A percentile compares a stretch with the other conserved stretches of the same genome.
These are phyloP conservation scores for Backusella circina DNA, from an alignment of 192 early-diverging fungal species.

Conservation along the genomic window DNA sequence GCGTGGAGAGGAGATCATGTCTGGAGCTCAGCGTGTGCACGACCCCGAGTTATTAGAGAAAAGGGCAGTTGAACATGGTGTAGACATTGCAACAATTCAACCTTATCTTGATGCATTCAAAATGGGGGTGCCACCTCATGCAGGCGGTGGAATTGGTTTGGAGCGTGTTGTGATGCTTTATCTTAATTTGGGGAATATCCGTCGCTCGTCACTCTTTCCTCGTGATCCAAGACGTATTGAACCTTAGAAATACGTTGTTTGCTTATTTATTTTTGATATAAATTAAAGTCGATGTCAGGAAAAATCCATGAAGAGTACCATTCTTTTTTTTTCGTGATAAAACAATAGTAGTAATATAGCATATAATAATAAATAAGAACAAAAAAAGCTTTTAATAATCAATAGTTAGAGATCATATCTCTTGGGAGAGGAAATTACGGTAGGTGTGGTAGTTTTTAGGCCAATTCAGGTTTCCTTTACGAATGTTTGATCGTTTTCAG, in stretches of 20 bases:
- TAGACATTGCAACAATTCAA: constrained; percentile 81
- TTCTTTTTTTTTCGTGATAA: too few species aligned
- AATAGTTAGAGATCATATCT: too few species aligned
- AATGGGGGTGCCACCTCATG: constrained; percentile 94
- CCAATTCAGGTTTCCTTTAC: too few species aligned
- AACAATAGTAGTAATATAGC: too few species aligned
- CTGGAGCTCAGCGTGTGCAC: constrained; percentile 99
- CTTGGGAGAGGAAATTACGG: too few species aligned
- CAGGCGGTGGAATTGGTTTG: constrained; percentile 93
- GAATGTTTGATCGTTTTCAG: too few species aligned
- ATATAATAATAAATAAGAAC: too few species aligned
- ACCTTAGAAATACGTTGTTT: constrained; percentile 52
- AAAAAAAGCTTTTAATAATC: too few species aligned
- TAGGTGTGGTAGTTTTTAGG: too few species aligned
- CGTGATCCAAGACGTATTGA: constrained; percentile 92
- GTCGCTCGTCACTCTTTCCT: constrained; percentile 89
- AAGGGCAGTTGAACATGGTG: constrained; percentile 68
- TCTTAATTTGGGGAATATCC: constrained; percentile 92
- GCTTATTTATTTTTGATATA: not conserved
- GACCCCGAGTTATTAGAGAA: constrained; percentile 77
- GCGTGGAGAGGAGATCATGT: constrained; percentile 97
- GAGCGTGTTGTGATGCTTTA: constrained; percentile 99
- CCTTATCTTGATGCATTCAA: constrained; percentile 94
- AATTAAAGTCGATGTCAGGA: too few species aligned
- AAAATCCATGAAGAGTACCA: too few species aligned